Evolutionary conservation across 176 grass and related monocot species (phyloP).

Genomic region (Raddia guianensis): DNA sequence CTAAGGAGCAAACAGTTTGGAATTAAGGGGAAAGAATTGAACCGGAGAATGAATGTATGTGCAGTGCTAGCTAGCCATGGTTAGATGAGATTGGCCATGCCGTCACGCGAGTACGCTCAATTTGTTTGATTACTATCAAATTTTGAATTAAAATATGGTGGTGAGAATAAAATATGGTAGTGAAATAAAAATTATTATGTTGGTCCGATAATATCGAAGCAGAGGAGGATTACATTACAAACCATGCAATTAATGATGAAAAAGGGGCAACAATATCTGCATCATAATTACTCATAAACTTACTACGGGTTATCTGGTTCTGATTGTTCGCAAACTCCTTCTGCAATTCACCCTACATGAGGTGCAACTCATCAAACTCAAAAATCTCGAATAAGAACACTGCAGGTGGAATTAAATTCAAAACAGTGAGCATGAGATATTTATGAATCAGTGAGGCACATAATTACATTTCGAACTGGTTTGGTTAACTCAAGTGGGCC

Average conservation of each 20-base stretch:
- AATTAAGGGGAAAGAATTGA: too few relatives aligned
- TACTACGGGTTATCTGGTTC: slow-evolving; percentile 80
- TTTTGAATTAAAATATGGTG: too few relatives aligned
- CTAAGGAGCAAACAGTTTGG: too few relatives aligned
- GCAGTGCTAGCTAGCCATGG: too few relatives aligned
- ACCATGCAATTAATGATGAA: slow-evolving; percentile 2
- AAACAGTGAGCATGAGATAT: neutral
- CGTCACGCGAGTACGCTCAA: too few relatives aligned
- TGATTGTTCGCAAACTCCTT: slow-evolving; percentile 70
- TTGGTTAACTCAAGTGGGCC: neutral
- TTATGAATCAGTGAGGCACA: slow-evolving; percentile 5
- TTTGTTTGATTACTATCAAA: too few relatives aligned
- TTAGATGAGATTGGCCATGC: too few relatives aligned
- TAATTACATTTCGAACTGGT: neutral
- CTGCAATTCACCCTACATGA: slow-evolving; percentile 81
- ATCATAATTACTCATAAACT: slow-evolving; percentile 34
- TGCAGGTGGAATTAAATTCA: slow-evolving; percentile 18
- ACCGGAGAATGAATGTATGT: too few relatives aligned
- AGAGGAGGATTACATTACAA: slow-evolving; percentile 12
- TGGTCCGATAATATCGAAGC: slow-evolving; percentile 19
- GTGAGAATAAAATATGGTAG: neutral
- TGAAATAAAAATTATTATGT: slow-evolving; percentile 13
- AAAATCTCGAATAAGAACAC: neutral
- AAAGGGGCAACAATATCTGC: neutral
- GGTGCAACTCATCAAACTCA: slow-evolving; percentile 11